phyloP scores from a whole-genome alignment of 345 rosid species.

The Bretschneidera sinensis region DNA sequence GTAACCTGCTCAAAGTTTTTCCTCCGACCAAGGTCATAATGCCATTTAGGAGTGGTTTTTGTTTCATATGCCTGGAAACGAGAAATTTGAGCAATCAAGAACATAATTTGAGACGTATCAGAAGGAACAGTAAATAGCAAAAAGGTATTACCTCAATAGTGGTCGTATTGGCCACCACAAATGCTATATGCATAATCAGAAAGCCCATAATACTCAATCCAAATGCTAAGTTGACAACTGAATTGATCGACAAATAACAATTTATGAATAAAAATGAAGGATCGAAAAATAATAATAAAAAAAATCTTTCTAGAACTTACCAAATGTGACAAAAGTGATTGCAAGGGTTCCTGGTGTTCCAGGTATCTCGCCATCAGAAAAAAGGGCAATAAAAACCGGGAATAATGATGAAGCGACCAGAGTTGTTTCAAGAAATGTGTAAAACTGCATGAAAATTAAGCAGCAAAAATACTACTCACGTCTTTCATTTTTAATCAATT shows the following conservation, averaged over 20 bases:
- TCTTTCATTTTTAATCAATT: neutral
- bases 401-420: constrained; percentile 58
- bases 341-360: constrained; percentile 65
- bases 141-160: constrained; percentile 67
- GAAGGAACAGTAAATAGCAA: constrained; percentile 7
- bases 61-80: constrained; percentile 70
- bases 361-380: constrained; percentile 57
- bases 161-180: constrained; percentile 61
- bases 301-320: constrained; percentile 33
- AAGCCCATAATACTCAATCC: constrained; percentile 77
- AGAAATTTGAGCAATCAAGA: constrained; percentile 13
- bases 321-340: constrained; percentile 68
- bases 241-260: constrained; percentile 11
- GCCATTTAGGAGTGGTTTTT: constrained; percentile 58
- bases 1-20: constrained; percentile 76
- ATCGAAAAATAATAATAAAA: too few relatives aligned
- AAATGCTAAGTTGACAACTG: constrained; percentile 79
- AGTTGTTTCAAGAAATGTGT: constrained; percentile 77
- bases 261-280: neutral
- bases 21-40: constrained; percentile 74
- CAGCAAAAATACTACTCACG: constrained; percentile 12
- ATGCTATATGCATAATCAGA: constrained; percentile 62
- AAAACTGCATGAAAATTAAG: constrained; percentile 52
- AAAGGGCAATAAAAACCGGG: constrained; percentile 65
- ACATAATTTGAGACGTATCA: neutral